Percentiles rank a stretch among this genome's conserved stretches.
Evolutionary conservation across 1,284 basidiomycete species (phyloP).

Genomic region (Cystobasidium slooffiae): DNA sequence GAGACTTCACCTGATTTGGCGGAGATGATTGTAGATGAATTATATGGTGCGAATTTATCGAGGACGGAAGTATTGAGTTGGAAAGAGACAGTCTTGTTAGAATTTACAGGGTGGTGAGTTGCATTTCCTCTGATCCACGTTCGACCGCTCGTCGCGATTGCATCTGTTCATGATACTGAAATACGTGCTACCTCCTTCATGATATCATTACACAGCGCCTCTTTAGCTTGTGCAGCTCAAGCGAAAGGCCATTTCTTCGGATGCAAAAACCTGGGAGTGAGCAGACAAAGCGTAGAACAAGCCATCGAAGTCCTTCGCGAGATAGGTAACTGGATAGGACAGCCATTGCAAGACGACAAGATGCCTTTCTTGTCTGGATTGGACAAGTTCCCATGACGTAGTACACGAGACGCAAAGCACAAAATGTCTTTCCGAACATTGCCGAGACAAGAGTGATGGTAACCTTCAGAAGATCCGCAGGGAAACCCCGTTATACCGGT

Average conservation of each 20-base stretch:
- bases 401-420: background rate
- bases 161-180: background rate
- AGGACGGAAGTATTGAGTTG: constrained; percentile 40
- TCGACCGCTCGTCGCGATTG: background rate
- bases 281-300: constrained; percentile 17
- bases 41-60: constrained; percentile 38
- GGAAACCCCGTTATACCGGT: too few species aligned
- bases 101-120: constrained; percentile 42
- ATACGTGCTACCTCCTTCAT: background rate
- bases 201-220: constrained; percentile 7
- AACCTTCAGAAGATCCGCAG: too few species aligned
- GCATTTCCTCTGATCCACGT: background rate
- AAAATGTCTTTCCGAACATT: background rate
- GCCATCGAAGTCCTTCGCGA: constrained; percentile 30
- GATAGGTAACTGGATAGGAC: constrained; percentile 34
- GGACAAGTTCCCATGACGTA: constrained; percentile 18
- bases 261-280: constrained; percentile 36
- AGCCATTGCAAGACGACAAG: constrained; percentile 33
- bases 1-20: constrained; percentile 39
- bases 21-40: constrained; percentile 43
- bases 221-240: constrained; percentile 29
- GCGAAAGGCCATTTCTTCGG: constrained; percentile 43
- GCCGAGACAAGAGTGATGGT: too few species aligned
- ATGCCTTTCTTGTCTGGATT: constrained; percentile 30
- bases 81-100: constrained; percentile 39